Evolutionary conservation across 768 basidiomycete species (phyloP).

Genomic region (Rubroboletus satanas): DNA sequence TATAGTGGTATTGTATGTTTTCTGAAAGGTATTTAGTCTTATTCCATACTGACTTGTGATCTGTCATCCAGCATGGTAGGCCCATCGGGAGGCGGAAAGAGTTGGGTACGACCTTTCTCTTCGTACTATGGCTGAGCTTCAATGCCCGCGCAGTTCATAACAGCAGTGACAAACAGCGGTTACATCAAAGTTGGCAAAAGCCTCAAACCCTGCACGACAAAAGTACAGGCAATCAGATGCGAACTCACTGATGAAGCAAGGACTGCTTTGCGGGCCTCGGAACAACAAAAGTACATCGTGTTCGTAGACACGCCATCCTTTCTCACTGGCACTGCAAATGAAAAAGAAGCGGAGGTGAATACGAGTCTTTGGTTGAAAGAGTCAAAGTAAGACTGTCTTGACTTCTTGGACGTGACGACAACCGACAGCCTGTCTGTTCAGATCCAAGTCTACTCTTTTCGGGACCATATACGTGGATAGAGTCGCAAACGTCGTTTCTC

Average conservation of each 20-base stretch:
- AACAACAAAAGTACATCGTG: slow-evolving; percentile 6
- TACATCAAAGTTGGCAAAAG: neutral
- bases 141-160: slow-evolving; percentile 7
- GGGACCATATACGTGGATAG: slow-evolving; percentile 19
- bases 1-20: slow-evolving; percentile 20
- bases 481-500: neutral
- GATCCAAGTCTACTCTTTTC: slow-evolving; percentile 1
- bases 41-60: neutral
- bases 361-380: slow-evolving; percentile 6
- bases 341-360: neutral
- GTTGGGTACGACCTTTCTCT: slow-evolving; percentile 6
- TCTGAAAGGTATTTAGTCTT: too few species aligned
- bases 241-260: neutral
- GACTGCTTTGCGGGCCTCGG: neutral
- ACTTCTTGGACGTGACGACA: neutral
- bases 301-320: slow-evolving; percentile 25
- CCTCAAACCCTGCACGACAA: neutral
- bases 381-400: neutral
- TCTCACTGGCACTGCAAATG: neutral
- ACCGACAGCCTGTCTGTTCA: neutral
- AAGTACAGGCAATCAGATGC: slow-evolving; percentile 13
- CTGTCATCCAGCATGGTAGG: slow-evolving; percentile 11
- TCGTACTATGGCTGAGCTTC: neutral
- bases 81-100: slow-evolving; percentile 21
- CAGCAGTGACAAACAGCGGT: neutral